A percentile compares a stretch with the other conserved stretches of the same genome.
Evolutionary conservation across 2,329 filamentous ascomycete species (phyloP).

Genomic region (Neonectria faginata): DNA sequence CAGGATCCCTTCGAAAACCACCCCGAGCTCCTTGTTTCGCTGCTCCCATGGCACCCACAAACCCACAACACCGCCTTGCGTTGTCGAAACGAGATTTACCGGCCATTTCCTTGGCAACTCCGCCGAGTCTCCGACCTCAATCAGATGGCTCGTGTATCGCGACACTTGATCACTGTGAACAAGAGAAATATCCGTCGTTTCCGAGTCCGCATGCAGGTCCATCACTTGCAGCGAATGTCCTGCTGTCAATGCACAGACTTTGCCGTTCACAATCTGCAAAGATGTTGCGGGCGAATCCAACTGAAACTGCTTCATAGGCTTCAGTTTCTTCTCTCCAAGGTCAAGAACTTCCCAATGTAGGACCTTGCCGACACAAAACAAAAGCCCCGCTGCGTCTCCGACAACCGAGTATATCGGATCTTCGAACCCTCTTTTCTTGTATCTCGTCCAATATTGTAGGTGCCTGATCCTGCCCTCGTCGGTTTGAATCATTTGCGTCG

Average conservation of each 20-base stretch:
- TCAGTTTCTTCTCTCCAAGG: conserved; percentile 62
- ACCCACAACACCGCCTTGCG: conserved; percentile 60
- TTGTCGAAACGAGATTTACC: conserved; percentile 62
- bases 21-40: conserved; percentile 55
- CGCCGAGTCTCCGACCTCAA: conserved; percentile 56
- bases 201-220: conserved; percentile 57
- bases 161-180: conserved; percentile 61
- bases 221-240: conserved; percentile 68
- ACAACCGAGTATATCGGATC: conserved; percentile 68
- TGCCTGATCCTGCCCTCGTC: conserved; percentile 33
- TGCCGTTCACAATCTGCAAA: conserved; percentile 60
- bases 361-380: conserved; percentile 65
- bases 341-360: conserved; percentile 70
- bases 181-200: conserved; percentile 51
- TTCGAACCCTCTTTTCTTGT: conserved; percentile 59
- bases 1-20: conserved; percentile 69
- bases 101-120: conserved; percentile 49
- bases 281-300: conserved; percentile 66
- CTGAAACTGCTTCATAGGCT: conserved; percentile 57
- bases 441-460: conserved; percentile 66
- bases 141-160: conserved; percentile 59
- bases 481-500: conserved; percentile 37
- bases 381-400: conserved; percentile 65
- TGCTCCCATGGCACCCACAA: conserved; percentile 62
- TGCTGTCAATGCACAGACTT: conserved; percentile 64